Percentiles rank a stretch among this genome's conserved stretches.
Evolutionary conservation across 805 yeast species (phyloP).

Genomic region (Cyberlindnera euphorbiiphila): DNA sequence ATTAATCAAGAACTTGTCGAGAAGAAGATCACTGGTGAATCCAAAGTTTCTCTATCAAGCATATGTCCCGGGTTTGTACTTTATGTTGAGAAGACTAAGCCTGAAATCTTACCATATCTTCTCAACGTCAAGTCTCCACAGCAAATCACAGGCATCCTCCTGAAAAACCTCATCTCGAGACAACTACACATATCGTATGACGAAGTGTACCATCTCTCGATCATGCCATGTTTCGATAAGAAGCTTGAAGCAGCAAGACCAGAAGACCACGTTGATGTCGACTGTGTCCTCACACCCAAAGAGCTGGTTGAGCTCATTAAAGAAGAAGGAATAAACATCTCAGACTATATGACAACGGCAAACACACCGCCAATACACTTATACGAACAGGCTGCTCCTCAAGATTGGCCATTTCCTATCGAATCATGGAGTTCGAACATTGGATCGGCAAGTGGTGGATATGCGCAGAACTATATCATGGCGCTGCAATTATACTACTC

Average conservation of each 20-base stretch:
- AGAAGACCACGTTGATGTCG: conserved; percentile 59
- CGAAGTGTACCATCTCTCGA: conserved; percentile 69
- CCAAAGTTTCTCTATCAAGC: conserved; percentile 44
- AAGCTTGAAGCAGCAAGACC: conserved; percentile 91
- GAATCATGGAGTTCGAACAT: conserved; percentile 68
- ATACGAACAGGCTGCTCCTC: conserved; percentile 45
- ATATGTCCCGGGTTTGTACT: conserved; percentile 96
- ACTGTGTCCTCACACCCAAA: conserved; percentile 89
- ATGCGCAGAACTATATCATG: conserved; percentile 63
- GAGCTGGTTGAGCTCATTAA: conserved; percentile 74
- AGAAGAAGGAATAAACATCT: conserved; percentile 43
- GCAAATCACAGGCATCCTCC: conserved; percentile 79
- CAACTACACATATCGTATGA: conserved; percentile 30
- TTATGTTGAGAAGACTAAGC: conserved; percentile 94
- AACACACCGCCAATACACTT: conserved; percentile 21
- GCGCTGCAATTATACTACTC: conserved; percentile 31
- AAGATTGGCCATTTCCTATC: conserved; percentile 54
- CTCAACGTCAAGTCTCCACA: conserved; percentile 85
- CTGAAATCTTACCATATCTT: conserved; percentile 67
- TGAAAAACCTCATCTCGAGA: conserved; percentile 49
- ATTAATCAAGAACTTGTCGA: conserved; percentile 38
- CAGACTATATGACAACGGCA: conserved; percentile 22
- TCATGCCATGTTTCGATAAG: conserved; percentile 98
- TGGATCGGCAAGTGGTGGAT: conserved; percentile 91
- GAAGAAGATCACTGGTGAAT: conserved; percentile 5